Percentiles rank a stretch among this genome's conserved stretches.
These are phyloP conservation scores for Juglanconis oblonga DNA, from an alignment of 2,329 filamentous ascomycete genomes.

Conservation along the genomic window DNA sequence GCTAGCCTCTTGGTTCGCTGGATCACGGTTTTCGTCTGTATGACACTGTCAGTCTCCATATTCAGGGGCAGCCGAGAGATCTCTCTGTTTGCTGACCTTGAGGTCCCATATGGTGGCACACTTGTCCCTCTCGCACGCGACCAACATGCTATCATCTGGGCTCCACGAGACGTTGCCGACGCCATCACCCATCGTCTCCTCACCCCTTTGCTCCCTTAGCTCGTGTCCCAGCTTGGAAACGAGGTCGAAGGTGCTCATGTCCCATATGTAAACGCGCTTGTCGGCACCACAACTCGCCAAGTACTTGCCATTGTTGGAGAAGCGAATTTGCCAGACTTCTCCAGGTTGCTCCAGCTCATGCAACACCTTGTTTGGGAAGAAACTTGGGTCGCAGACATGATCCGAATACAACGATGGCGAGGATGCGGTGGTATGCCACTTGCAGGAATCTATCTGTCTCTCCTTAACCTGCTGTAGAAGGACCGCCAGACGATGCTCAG, in stretches of 20 bases:
- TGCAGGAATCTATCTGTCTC: slow-evolving; percentile 76
- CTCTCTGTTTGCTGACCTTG: slow-evolving; percentile 46
- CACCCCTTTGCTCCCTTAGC: neutral
- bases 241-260: slow-evolving; percentile 67
- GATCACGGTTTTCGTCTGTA: slow-evolving; percentile 61
- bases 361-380: slow-evolving; percentile 73
- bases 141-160: slow-evolving; percentile 80
- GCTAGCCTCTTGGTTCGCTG: slow-evolving; percentile 66
- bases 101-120: slow-evolving; percentile 74
- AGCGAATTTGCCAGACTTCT: slow-evolving; percentile 89
- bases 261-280: slow-evolving; percentile 75
- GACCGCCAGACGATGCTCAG: slow-evolving; percentile 80
- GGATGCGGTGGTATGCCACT: slow-evolving; percentile 80
- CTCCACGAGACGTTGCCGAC: slow-evolving; percentile 87
- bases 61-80: neutral
- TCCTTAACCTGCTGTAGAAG: slow-evolving; percentile 82
- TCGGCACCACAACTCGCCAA: slow-evolving; percentile 81
- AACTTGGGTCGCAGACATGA: slow-evolving; percentile 74
- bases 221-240: slow-evolving; percentile 66
- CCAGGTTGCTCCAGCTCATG: slow-evolving; percentile 72
- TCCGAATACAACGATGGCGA: slow-evolving; percentile 86
- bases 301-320: slow-evolving; percentile 81
- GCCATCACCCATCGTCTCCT: slow-evolving; percentile 38
- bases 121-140: slow-evolving; percentile 77
- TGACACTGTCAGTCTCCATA: neutral